Percentiles rank a stretch among this genome's conserved stretches.
phyloP scores from a whole-genome alignment of 371 early-diverging fungal species.

The Coemansia sp. region DNA sequence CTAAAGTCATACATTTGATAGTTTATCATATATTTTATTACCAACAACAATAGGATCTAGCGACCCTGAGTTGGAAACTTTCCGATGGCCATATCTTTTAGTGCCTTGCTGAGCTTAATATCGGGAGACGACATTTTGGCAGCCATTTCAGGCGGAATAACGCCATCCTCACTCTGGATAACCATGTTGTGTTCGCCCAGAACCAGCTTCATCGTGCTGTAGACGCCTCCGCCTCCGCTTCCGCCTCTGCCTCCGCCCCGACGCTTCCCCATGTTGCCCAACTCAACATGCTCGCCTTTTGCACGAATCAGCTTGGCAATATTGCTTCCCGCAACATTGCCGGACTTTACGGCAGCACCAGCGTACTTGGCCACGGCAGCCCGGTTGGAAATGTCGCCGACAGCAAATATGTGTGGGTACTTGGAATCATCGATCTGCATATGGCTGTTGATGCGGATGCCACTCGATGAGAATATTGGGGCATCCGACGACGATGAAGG shows the following conservation, averaged over 20 bases:
- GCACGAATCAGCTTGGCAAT: conserved; percentile 12
- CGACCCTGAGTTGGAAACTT: not conserved
- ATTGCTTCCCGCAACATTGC: conserved; percentile 32
- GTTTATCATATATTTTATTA: too few relatives aligned
- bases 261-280: not conserved
- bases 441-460: conserved; percentile 60
- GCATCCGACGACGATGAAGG: not conserved
- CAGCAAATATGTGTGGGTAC: conserved; percentile 64
- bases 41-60: not conserved
- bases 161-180: conserved; percentile 3
- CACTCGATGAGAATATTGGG: conserved; percentile 29
- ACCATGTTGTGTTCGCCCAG: conserved; percentile 10
- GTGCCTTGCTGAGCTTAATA: conserved; percentile 6
- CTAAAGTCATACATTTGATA: too few relatives aligned
- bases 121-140: conserved; percentile 8
- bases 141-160: conserved; percentile 7
- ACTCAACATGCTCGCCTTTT: not conserved
- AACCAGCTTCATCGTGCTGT: conserved; percentile 11
- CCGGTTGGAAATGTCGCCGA: conserved; percentile 58
- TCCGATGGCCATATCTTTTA: conserved; percentile 5
- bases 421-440: conserved; percentile 62
- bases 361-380: conserved; percentile 30
- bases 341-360: conserved; percentile 35
- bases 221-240: not conserved
- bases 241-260: not conserved